These are phyloP conservation scores for Lentinula novae-zelandiae DNA, from an alignment of 1,284 basidiomycete genomes.

Conservation along the genomic window DNA sequence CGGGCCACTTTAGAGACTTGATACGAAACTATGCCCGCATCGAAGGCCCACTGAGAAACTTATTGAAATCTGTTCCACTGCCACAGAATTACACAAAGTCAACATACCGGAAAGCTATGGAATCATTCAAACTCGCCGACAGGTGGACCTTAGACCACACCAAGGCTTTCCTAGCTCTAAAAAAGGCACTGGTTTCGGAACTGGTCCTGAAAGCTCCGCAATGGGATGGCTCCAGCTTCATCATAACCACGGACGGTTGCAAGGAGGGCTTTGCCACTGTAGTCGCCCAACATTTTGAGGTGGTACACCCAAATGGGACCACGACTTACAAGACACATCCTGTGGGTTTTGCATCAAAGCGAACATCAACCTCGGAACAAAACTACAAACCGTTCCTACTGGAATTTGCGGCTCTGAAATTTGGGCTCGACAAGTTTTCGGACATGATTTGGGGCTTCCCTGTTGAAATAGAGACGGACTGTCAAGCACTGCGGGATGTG, in stretches of 20 bases:
- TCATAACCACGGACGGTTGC: no score
- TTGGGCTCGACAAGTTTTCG: conserved; percentile 18
- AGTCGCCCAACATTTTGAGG: conserved; percentile 12
- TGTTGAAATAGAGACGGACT: conserved; percentile 21
- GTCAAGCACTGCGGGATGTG: conserved; percentile 19
- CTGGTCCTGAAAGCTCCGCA: conserved; percentile 13
- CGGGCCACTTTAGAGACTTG: no score
- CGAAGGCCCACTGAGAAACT: no score
- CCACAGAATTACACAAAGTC: no score
- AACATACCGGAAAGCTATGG: no score
- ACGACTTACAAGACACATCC: neutral
- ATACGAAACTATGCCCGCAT: no score
- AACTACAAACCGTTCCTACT: conserved; percentile 12
- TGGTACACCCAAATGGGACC: neutral
- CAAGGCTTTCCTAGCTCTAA: conserved; percentile 17
- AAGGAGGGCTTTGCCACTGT: conserved; percentile 14
- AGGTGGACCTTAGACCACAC: conserved; percentile 14
- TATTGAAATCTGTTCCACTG: no score
- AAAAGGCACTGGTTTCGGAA: conserved; percentile 14
- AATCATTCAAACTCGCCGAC: no score
- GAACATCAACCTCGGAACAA: conserved; percentile 1
- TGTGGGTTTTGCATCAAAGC: conserved; percentile 8
- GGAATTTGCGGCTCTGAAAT: conserved; percentile 11
- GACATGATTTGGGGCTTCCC: conserved; percentile 19
- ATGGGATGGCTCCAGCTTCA: no score